A percentile compares a stretch with the other conserved stretches of the same genome.
These are phyloP conservation scores for Fusarium penzigii DNA, from an alignment of 2,329 filamentous ascomycete genomes.

Conservation along the genomic window DNA sequence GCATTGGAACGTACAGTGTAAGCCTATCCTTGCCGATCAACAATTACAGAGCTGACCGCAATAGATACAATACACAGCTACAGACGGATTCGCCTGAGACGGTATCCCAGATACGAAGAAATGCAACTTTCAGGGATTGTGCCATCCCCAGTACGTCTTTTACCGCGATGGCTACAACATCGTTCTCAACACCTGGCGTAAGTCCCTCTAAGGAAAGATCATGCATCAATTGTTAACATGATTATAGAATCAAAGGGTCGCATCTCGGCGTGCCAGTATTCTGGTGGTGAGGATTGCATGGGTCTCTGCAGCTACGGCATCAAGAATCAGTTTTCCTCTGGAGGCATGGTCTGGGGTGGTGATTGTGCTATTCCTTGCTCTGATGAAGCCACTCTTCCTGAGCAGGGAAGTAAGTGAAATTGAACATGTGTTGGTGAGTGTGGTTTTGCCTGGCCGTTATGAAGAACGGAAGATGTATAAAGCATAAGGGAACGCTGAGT, in stretches of 20 bases:
- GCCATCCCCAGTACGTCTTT: constrained; percentile 6
- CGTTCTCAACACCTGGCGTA: constrained; percentile 4
- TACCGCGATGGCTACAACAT: constrained; percentile 3
- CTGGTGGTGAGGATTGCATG: not conserved
- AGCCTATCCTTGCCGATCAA: not conserved
- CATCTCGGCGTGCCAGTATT: constrained; percentile 1
- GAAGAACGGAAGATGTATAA: no score
- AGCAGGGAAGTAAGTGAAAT: no score
- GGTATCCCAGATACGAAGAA: not conserved
- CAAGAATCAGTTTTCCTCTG: constrained; percentile 1
- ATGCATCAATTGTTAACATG: not conserved
- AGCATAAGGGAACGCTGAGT: no score
- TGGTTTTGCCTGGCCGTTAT: no score
- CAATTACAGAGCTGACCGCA: not conserved
- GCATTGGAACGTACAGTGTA: constrained; percentile 6
- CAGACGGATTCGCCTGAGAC: constrained; percentile 1
- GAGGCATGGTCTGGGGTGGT: not conserved
- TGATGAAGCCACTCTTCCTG: not conserved
- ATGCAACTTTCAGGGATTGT: not conserved
- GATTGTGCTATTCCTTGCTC: constrained; percentile 2
- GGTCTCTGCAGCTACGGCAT: constrained; percentile 1
- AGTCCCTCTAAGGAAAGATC: not conserved
- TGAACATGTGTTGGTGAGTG: no score
- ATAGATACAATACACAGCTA: constrained; percentile 5
- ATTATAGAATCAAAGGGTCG: constrained; percentile 1